Conservation (phyloP, 1,284 basidiomycete genomes). For the Boletus mariae region DNA sequence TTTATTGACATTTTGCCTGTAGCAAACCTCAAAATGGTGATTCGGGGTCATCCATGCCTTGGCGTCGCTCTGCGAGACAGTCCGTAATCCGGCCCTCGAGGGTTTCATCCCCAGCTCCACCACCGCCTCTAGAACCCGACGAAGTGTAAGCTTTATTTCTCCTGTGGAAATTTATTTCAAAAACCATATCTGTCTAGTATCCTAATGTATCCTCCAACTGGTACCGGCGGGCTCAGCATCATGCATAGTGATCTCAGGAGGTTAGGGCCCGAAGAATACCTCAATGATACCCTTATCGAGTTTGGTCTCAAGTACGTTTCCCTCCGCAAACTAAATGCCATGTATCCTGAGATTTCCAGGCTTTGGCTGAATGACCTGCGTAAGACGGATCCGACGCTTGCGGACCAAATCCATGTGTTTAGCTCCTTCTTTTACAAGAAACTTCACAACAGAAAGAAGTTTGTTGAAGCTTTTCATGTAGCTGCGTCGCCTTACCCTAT, state of each 20-base stretch:
- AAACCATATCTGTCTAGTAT: slow-evolving; percentile 44
- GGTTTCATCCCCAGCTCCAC: slow-evolving; percentile 27
- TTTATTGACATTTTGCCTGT: slow-evolving; percentile 2
- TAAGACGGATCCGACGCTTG: slow-evolving; percentile 53
- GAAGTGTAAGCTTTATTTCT: slow-evolving; percentile 51
- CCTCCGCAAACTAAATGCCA: neutral
- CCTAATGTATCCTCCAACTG: slow-evolving; percentile 68
- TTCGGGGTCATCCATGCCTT: slow-evolving; percentile 1
- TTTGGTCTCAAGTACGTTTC: slow-evolving; percentile 83
- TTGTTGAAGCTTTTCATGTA: slow-evolving; percentile 24
- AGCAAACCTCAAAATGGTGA: slow-evolving; percentile 16
- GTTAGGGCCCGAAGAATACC: slow-evolving; percentile 73
- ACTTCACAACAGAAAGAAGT: slow-evolving; percentile 74
- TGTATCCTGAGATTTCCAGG: slow-evolving; percentile 39
- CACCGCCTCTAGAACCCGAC: slow-evolving; percentile 49
- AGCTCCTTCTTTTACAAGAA: slow-evolving; percentile 98
- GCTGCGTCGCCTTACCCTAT: slow-evolving; percentile 1
- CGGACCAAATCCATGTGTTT: slow-evolving; percentile 83
- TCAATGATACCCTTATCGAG: slow-evolving; percentile 96
- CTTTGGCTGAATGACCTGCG: slow-evolving; percentile 63
- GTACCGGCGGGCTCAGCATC: slow-evolving; percentile 72
- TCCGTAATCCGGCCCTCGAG: slow-evolving; percentile 15
- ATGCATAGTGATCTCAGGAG: slow-evolving; percentile 75
- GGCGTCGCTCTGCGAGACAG: slow-evolving; percentile 35
- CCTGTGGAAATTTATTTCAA: neutral